Percentiles rank a stretch among this genome's conserved stretches.
Conservation (phyloP, 306 rosid species). For the Lagenaria siceraria region DNA sequence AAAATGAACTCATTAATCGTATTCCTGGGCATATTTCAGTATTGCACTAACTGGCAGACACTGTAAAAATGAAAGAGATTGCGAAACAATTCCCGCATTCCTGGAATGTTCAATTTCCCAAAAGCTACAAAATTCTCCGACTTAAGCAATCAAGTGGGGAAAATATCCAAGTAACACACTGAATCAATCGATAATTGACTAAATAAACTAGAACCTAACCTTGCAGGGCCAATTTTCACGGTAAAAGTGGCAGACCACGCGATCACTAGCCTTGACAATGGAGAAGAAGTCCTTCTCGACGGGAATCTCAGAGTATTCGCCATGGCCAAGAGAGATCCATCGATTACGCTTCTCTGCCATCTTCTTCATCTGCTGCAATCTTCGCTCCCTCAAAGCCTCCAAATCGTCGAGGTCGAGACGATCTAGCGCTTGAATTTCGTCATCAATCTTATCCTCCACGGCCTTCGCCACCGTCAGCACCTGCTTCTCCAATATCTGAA, state of each 20-base stretch:
- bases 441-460: constrained; percentile 82
- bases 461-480: constrained; percentile 75
- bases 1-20: background rate
- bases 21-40: background rate
- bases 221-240: constrained; percentile 99
- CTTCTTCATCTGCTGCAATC: constrained; percentile 93
- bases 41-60: background rate
- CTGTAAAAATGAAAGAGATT: background rate
- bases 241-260: constrained; percentile 93
- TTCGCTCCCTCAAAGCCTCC: constrained; percentile 77
- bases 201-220: constrained; percentile 18
- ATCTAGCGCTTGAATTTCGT: constrained; percentile 76
- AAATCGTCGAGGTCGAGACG: constrained; percentile 70
- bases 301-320: constrained; percentile 65
- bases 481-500: constrained; percentile 63
- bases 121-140: background rate
- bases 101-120: background rate
- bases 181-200: background rate
- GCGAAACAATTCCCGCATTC: background rate
- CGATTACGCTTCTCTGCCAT: constrained; percentile 91
- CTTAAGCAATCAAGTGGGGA: background rate
- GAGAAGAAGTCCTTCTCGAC: constrained; percentile 88
- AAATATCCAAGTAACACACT: background rate
- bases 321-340: constrained; percentile 89
- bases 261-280: constrained; percentile 91